phyloP scores from a whole-genome alignment of 192 early-diverging fungal species.

The Chytriomyces confervae region DNA sequence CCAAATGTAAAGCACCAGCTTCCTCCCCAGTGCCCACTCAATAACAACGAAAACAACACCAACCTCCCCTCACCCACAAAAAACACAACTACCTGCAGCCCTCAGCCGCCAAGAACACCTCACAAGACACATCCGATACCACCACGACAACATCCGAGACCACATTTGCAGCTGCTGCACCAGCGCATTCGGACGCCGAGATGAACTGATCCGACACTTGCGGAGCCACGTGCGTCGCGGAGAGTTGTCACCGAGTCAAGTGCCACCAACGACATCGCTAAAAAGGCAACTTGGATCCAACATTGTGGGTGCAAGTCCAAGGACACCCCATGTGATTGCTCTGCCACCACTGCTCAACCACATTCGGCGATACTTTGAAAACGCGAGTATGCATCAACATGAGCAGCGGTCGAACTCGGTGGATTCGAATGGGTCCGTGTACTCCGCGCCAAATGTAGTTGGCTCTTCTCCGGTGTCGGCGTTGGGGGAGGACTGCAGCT shows the following conservation, averaged over 20 bases:
- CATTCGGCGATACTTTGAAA: background rate
- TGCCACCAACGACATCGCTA: background rate
- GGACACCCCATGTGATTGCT: background rate
- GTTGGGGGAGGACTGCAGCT: no score
- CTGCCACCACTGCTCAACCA: background rate
- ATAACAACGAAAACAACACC: no score
- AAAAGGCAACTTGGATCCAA: background rate
- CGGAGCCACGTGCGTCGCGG: constrained; percentile 10
- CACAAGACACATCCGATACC: constrained; percentile 13
- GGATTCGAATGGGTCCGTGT: background rate
- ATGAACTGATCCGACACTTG: constrained; percentile 27
- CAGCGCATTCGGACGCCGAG: constrained; percentile 3
- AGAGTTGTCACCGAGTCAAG: background rate
- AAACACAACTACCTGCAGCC: no score
- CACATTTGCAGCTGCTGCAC: constrained; percentile 8
- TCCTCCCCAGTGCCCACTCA: no score
- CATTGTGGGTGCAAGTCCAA: background rate
- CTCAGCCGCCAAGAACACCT: constrained; percentile 24
- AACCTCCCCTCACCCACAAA: no score
- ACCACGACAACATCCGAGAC: constrained; percentile 3
- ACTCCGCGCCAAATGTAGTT: no score
- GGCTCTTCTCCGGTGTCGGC: no score
- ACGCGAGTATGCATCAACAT: background rate
- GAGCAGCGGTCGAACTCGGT: background rate
- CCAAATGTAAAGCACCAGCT: no score